These are phyloP conservation scores for Trichophyton rubrum DNA, from an alignment of 2,329 filamentous ascomycete species.

Conservation along the genomic window DNA sequence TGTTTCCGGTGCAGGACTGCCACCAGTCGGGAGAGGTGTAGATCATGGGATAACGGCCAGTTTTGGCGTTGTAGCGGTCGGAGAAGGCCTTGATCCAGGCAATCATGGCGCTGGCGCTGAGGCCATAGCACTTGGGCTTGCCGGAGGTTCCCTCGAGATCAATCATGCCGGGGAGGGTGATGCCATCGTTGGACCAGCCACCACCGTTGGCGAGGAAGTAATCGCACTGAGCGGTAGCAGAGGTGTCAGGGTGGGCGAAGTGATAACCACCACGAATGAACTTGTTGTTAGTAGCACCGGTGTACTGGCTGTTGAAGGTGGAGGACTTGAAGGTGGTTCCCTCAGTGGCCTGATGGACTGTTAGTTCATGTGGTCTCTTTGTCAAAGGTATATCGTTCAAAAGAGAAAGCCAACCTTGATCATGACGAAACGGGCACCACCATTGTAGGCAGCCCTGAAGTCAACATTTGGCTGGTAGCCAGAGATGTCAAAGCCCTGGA, in stretches of 20 bases:
- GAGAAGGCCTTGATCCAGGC: conserved; percentile 44
- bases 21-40: conserved; percentile 45
- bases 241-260: conserved; percentile 40
- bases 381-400: background rate
- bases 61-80: conserved; percentile 37
- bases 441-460: conserved; percentile 27
- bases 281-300: conserved; percentile 38
- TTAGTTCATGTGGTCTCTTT: background rate
- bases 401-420: conserved; percentile 28
- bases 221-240: conserved; percentile 38
- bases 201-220: conserved; percentile 44
- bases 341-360: conserved; percentile 37
- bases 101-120: conserved; percentile 37
- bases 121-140: conserved; percentile 35
- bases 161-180: conserved; percentile 46
- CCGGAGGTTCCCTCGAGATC: conserved; percentile 39
- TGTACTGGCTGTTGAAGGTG: conserved; percentile 40
- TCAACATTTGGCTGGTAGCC: conserved; percentile 30
- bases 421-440: conserved; percentile 35
- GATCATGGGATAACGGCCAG: conserved; percentile 40
- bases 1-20: conserved; percentile 41
- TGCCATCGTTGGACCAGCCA: conserved; percentile 42
- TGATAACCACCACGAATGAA: conserved; percentile 47
- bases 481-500: conserved; percentile 33
- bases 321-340: conserved; percentile 37